Percentiles rank a stretch among this genome's conserved stretches.
phyloP scores from a whole-genome alignment of 805 yeast genomes.

The Saturnispora saitoi region DNA sequence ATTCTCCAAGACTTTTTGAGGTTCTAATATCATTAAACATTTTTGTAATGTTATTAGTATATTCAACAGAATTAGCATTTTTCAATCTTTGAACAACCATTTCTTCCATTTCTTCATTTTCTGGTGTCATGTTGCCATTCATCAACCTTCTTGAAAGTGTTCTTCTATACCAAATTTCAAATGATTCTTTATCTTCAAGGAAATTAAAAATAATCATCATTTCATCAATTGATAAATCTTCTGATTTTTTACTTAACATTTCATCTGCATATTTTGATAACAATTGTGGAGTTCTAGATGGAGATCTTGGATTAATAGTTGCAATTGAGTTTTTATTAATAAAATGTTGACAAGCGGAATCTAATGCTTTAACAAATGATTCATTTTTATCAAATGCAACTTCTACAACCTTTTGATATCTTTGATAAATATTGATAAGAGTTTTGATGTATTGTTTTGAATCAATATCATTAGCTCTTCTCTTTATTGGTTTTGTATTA shows the following conservation, averaged over 20 bases:
- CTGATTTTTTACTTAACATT: constrained; percentile 67
- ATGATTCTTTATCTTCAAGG: constrained; percentile 89
- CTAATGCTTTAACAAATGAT: constrained; percentile 77
- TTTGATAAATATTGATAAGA: constrained; percentile 58
- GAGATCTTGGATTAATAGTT: constrained; percentile 46
- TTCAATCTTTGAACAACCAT: constrained; percentile 76
- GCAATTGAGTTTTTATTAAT: constrained; percentile 82
- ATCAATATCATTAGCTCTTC: constrained; percentile 26
- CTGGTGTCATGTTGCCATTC: constrained; percentile 62
- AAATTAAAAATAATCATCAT: constrained; percentile 81
- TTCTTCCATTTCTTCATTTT: constrained; percentile 80
- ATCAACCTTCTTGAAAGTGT: constrained; percentile 83
- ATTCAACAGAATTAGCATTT: constrained; percentile 84
- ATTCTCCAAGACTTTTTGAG: constrained; percentile 62
- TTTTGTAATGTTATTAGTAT: constrained; percentile 85
- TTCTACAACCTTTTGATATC: constrained; percentile 56
- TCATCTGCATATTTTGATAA: constrained; percentile 85
- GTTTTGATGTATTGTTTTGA: constrained; percentile 78
- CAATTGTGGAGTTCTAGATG: constrained; percentile 84
- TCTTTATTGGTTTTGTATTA: constrained; percentile 6
- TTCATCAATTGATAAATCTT: constrained; percentile 73
- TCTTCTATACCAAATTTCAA: constrained; percentile 88
- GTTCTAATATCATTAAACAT: constrained; percentile 94
- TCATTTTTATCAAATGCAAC: constrained; percentile 66
- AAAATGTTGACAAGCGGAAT: constrained; percentile 76